Evolutionary conservation across 306 rosid species (phyloP), one percentile per base, ranked within the genome.

Genomic region (Fagus sylvatica): DNA sequence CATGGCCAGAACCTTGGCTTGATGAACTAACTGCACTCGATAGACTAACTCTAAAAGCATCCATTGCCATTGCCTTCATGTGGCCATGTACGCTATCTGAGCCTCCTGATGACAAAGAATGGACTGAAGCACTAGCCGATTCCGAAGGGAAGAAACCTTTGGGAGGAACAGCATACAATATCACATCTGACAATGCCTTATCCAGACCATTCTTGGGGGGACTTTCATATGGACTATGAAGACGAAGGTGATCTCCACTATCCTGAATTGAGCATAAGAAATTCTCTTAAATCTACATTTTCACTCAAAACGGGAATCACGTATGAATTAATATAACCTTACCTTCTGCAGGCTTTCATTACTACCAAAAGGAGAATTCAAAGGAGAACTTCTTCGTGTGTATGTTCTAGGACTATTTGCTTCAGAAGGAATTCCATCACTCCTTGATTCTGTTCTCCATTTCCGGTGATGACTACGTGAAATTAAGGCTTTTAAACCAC

Each of bases 1-100:
- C 99, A 76, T 91, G 94, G 81, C 99, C 99, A 83, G 99, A 95
- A 78, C 99, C 99, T 86, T 95, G 99, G 86, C 99, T 95, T 73
- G 99, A 92, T 69, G 99, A 91, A 88, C 99, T 95, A 73, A 95
- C 97, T 70, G 97, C 96, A 89, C 99, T 93, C 28, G 99, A 95
- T 76, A 95, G 90, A 86, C 98, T 93, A 84, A 93, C 97, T 88
- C 99, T 88, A 88, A 89, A 87, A 88, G 98, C 96, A 89, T 95
- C 99, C 96, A 92, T 89, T 65, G 90, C 83, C 91, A 87, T 88
- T 64, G 93, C 79, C 88, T 88, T 95, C 97, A 92, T 88, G 76
- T 88, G 97, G 73, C 97, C 97, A 78, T 89, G 99, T 82, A 93
- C 82, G 60, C 94, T 88, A 75, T 95, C 99, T 33, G 99, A 95